phyloP scores from a whole-genome alignment of 352 stramenopile genomes.

The Elongisporangium senticosum region DNA sequence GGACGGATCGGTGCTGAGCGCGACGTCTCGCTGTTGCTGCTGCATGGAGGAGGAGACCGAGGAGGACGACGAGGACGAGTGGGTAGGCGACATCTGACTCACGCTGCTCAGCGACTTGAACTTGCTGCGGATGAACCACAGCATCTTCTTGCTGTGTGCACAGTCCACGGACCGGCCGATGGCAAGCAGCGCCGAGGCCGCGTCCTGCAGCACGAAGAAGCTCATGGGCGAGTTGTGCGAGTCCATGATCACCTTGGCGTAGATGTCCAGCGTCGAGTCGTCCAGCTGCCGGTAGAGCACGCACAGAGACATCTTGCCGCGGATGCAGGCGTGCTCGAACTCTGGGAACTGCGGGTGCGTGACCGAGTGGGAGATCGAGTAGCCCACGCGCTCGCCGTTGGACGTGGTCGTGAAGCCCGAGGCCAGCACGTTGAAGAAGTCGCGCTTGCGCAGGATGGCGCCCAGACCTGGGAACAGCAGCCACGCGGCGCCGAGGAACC shows the following conservation, averaged over 20 bases:
- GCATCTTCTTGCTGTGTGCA: constrained; percentile 48
- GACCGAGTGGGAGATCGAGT: constrained; percentile 48
- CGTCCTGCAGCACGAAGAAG: constrained; percentile 32
- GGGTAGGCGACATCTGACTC: constrained; percentile 10
- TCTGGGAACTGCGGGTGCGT: constrained; percentile 39
- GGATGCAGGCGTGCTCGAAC: constrained; percentile 28
- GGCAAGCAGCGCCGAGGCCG: constrained; percentile 17
- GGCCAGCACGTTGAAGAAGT: constrained; percentile 33
- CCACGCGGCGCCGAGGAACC: constrained; percentile 41
- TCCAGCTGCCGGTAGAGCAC: constrained; percentile 36
- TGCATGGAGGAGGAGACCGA: constrained; percentile 2
- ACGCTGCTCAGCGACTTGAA: constrained; percentile 1
- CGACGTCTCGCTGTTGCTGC: constrained; percentile 7
- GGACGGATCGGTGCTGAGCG: background rate
- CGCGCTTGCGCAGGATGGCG: constrained; percentile 31
- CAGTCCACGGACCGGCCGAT: constrained; percentile 27
- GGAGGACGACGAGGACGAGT: constrained; percentile 19
- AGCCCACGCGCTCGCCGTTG: constrained; percentile 38
- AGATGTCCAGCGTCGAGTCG: constrained; percentile 31
- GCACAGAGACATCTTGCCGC: constrained; percentile 35
- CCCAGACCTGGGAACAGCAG: constrained; percentile 29
- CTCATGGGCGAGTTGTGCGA: constrained; percentile 25
- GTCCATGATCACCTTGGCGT: constrained; percentile 31
- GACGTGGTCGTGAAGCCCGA: constrained; percentile 36
- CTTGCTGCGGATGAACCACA: constrained; percentile 35